phyloP scores from a whole-genome alignment of 495 filamentous ascomycete genomes.

The Durotheca rogersii region DNA sequence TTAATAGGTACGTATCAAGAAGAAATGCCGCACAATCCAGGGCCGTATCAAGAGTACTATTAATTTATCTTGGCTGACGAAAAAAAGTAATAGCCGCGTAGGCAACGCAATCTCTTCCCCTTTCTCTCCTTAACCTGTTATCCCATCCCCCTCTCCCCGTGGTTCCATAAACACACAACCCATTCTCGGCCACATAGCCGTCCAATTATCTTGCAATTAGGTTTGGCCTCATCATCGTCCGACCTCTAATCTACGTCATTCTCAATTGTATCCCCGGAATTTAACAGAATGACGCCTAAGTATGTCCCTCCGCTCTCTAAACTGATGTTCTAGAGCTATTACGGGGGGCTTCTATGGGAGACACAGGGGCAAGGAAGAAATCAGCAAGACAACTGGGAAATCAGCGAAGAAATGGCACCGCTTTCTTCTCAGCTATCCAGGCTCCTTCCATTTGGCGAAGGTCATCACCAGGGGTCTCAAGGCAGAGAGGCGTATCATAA shows the following conservation, averaged over 20 bases:
- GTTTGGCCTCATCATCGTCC: no score
- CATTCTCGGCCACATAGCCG: no score
- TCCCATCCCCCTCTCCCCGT: no score
- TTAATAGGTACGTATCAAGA: no score
- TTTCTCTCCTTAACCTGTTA: no score
- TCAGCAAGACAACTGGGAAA: not conserved
- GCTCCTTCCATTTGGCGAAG: slow-evolving; percentile 17
- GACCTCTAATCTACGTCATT: not conserved
- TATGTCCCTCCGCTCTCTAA: not conserved
- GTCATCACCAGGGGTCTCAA: not conserved
- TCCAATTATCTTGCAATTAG: no score
- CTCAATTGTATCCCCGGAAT: not conserved
- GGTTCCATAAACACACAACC: no score
- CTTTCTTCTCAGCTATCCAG: slow-evolving; percentile 14
- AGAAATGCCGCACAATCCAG: no score
- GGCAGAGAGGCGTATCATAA: not conserved
- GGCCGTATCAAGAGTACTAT: no score
- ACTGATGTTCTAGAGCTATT: not conserved
- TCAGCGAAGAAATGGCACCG: not conserved
- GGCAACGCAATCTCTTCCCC: no score
- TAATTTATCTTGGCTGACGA: no score
- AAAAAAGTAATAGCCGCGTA: no score
- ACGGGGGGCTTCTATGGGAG: slow-evolving; percentile 16
- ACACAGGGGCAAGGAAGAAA: slow-evolving; percentile 1
- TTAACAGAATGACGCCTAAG: not conserved